A percentile compares a stretch with the other conserved stretches of the same genome.
Conservation (phyloP, 495 filamentous ascomycete genomes). For the Melanomma pulvis-pyrius region DNA sequence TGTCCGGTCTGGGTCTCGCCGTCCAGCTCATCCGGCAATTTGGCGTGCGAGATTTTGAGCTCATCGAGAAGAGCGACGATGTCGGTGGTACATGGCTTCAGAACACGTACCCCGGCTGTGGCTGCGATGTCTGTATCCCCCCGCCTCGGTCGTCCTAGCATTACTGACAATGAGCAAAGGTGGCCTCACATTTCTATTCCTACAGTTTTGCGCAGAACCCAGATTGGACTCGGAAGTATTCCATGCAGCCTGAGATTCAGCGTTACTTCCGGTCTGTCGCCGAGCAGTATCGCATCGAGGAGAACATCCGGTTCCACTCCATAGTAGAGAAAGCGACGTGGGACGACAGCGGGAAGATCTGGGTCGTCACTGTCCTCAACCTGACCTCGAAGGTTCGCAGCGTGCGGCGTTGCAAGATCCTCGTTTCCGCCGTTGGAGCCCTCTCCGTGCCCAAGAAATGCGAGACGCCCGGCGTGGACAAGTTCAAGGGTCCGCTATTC, state of each 20-base stretch:
- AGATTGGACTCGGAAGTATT: slow-evolving; percentile 51
- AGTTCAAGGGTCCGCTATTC: slow-evolving; percentile 57
- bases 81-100: slow-evolving; percentile 44
- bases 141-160: not conserved
- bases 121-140: slow-evolving; percentile 37
- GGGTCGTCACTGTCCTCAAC: slow-evolving; percentile 51
- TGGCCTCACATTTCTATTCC: slow-evolving; percentile 50
- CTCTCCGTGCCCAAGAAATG: slow-evolving; percentile 52
- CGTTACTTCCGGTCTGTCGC: slow-evolving; percentile 52
- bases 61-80: slow-evolving; percentile 42
- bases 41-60: slow-evolving; percentile 34
- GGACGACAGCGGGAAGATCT: slow-evolving; percentile 50
- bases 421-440: slow-evolving; percentile 59
- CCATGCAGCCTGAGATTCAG: slow-evolving; percentile 51
- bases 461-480: slow-evolving; percentile 53
- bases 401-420: slow-evolving; percentile 55
- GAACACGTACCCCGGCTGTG: slow-evolving; percentile 44
- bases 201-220: slow-evolving; percentile 56
- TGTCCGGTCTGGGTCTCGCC: slow-evolving; percentile 41
- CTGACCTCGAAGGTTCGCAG: slow-evolving; percentile 40
- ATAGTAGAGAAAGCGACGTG: slow-evolving; percentile 50
- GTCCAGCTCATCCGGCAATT: slow-evolving; percentile 40
- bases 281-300: slow-evolving; percentile 49
- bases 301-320: slow-evolving; percentile 50
- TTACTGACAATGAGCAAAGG: slow-evolving; percentile 11